Evolutionary conservation across 495 filamentous ascomycete species (phyloP).

Genomic region (Aspergillus homomorphus): DNA sequence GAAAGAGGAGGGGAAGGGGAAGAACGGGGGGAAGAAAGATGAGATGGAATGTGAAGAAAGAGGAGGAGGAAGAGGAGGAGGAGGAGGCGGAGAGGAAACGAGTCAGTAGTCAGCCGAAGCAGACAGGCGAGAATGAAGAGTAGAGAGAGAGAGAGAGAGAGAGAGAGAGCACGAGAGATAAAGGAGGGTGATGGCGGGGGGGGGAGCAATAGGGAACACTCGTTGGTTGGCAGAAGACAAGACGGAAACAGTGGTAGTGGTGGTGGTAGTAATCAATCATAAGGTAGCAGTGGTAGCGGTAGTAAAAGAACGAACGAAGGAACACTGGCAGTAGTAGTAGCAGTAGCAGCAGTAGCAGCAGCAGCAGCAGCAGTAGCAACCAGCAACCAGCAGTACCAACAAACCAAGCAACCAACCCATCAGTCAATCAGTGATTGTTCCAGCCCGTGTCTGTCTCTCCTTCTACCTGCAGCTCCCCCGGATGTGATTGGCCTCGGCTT

Average conservation of each 20-base stretch:
- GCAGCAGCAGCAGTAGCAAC: too few species aligned
- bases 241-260: not conserved
- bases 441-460: slow-evolving; percentile 1
- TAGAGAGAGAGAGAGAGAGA: slow-evolving; percentile 1
- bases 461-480: slow-evolving; percentile 3
- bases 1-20: slow-evolving; percentile 16
- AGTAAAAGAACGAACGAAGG: not conserved
- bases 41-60: slow-evolving; percentile 9
- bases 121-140: not conserved
- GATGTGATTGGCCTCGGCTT: slow-evolving; percentile 21
- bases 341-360: not conserved
- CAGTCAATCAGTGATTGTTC: not conserved
- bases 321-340: not conserved
- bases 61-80: slow-evolving; percentile 5
- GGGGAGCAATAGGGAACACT: slow-evolving; percentile 20
- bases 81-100: slow-evolving; percentile 10
- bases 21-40: slow-evolving; percentile 17
- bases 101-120: slow-evolving; percentile 2
- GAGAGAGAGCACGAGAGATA: slow-evolving; percentile 19
- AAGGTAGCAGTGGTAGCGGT: not conserved
- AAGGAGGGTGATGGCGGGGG: slow-evolving; percentile 24
- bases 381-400: too few species aligned
- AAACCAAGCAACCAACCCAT: too few species aligned
- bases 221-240: not conserved
- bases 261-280: not conserved